A percentile compares a stretch with the other conserved stretches of the same genome.
These are phyloP conservation scores for Dipteronia sinensis DNA, from an alignment of 345 rosid genomes.

Conservation along the genomic window DNA sequence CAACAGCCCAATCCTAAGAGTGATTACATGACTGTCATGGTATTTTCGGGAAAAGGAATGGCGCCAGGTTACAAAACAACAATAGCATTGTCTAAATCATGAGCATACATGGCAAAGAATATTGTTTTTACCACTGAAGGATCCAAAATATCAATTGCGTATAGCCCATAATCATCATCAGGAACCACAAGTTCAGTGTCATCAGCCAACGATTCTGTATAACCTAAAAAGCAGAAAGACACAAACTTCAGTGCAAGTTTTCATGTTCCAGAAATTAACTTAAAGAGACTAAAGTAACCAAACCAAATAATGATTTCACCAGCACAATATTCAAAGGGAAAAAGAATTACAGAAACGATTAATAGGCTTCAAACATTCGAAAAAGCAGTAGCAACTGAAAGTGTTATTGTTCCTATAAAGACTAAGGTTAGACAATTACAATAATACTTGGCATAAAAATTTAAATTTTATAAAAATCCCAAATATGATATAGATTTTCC, in stretches of 20 bases:
- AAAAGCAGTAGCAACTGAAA: neutral
- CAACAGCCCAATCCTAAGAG: neutral
- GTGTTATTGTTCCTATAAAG: neutral
- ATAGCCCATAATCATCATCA: conserved; percentile 85
- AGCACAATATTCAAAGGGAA: neutral
- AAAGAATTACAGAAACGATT: neutral
- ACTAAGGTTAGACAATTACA: neutral
- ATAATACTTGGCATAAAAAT: too few relatives aligned
- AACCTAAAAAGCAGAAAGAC: conserved; percentile 49
- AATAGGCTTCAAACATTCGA: neutral
- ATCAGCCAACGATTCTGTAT: conserved; percentile 66
- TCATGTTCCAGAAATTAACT: neutral
- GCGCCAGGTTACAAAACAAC: neutral
- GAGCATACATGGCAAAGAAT: neutral
- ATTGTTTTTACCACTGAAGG: conserved; percentile 65
- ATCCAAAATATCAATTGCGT: conserved; percentile 79
- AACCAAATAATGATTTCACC: neutral
- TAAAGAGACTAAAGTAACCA: neutral
- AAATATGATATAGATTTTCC: neutral
- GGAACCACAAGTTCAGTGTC: conserved; percentile 71
- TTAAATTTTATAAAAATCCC: neutral
- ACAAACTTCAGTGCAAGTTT: conserved; percentile 1
- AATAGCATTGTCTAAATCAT: neutral
- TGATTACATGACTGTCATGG: neutral
- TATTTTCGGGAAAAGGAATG: neutral